A percentile compares a stretch with the other conserved stretches of the same genome.
These are phyloP conservation scores for Calonectria crousiana DNA, from an alignment of 2,329 filamentous ascomycete species.

Conservation along the genomic window DNA sequence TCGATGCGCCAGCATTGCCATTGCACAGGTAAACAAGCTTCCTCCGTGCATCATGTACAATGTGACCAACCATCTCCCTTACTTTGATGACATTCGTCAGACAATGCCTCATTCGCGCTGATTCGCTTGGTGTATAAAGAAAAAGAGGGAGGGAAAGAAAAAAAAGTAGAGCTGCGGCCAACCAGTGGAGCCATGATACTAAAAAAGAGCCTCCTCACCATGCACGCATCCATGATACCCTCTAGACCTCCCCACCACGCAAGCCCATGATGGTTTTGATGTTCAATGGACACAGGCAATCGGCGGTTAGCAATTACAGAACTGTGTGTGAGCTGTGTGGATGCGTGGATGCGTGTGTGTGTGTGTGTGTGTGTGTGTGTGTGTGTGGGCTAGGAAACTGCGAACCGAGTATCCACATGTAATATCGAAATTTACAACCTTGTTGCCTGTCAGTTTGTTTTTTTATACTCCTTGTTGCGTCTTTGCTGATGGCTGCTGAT, in stretches of 20 bases:
- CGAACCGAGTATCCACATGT: constrained; percentile 1
- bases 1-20: constrained; percentile 10
- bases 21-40: not conserved
- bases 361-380: not conserved
- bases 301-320: not conserved
- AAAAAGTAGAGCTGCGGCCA: not conserved
- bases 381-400: not conserved
- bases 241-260: not conserved
- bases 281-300: not conserved
- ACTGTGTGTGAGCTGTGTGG: not conserved
- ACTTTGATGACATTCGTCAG: not conserved
- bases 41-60: constrained; percentile 3
- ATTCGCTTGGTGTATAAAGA: not conserved
- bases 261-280: not conserved
- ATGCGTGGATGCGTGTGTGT: not conserved
- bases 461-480: not conserved
- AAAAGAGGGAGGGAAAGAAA: not conserved
- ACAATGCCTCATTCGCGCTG: not conserved
- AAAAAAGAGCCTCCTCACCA: constrained; percentile 21
- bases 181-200: constrained; percentile 2
- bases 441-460: not conserved
- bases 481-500: not conserved
- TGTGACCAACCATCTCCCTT: constrained; percentile 10
- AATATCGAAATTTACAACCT: constrained; percentile 3
- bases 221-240: not conserved